Evolutionary conservation across 805 yeast species (phyloP), one percentile per base, ranked within the genome.

Genomic region (Ogataea polymorpha): DNA sequence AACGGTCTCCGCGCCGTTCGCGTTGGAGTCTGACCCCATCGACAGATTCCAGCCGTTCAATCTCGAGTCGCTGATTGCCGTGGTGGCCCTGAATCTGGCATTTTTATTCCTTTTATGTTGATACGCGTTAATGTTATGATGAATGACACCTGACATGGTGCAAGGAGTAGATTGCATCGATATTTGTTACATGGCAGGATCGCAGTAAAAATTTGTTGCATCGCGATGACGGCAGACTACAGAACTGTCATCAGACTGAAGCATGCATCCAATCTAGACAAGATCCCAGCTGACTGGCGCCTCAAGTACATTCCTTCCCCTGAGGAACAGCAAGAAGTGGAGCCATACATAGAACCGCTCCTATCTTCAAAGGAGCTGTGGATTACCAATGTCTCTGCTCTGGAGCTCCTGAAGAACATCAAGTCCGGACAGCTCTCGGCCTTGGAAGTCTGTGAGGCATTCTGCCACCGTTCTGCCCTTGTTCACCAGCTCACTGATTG

Each of bases 401-500:
- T 30, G 3, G 52, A 54, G 28, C 51, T 70, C 23, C 42, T 53
- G 5, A 42, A 44, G 8, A 42, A 54, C 16, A 59, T 66, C 32
- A 56, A 60, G 8, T 21, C 34, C 2, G 70, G 70, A 1, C 45
- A 58, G 31, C 46, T 66, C 29, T 49, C 67, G 1, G 53, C 72
- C 2, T 58, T 58, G 8, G 63, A 65, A 25, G 68, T 68, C 29
- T 55, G 62, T 44, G 50, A 53, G 37, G 74, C 74, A 0, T 70
- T 60, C 41, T 69, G 72, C 32, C 71, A 67, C 36, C 60, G 75
- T 41, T 67, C 72, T 6, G 65, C 68, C 4, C 36, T 71, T 35
- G 63, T 65, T 12, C 74, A 71, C 41, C 75, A 71, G 45, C 48
- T 71, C 43, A 65, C 72, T 25, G 63, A 66, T 35, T 68, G 72